Percentiles rank a stretch among this genome's conserved stretches.
phyloP scores from a whole-genome alignment of 345 rosid species.

The Passiflora organensis region DNA sequence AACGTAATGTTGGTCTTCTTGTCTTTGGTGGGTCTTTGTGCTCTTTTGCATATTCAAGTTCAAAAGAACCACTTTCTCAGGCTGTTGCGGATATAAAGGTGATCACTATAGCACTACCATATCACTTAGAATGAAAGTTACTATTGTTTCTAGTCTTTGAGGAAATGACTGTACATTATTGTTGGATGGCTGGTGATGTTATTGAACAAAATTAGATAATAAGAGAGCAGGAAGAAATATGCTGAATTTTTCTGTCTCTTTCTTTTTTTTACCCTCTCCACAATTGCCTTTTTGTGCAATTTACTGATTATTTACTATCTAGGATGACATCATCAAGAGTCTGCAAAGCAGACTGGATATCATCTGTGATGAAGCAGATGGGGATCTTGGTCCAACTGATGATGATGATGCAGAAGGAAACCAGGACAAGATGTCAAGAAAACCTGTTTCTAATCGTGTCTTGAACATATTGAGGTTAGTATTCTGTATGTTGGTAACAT shows the following conservation, averaged over 20 bases:
- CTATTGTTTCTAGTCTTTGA: not conserved
- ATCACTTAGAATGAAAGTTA: slow-evolving; percentile 1
- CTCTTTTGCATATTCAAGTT: slow-evolving; percentile 62
- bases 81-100: slow-evolving; percentile 87
- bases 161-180: not conserved
- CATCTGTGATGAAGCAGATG: slow-evolving; percentile 73
- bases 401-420: slow-evolving; percentile 28
- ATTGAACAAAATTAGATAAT: no score
- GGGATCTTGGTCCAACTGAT: slow-evolving; percentile 26
- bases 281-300: not conserved
- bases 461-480: slow-evolving; percentile 53
- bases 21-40: slow-evolving; percentile 56
- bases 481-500: slow-evolving; percentile 1
- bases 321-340: slow-evolving; percentile 83
- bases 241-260: not conserved
- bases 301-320: slow-evolving; percentile 10
- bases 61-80: slow-evolving; percentile 73
- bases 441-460: slow-evolving; percentile 37
- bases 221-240: not conserved
- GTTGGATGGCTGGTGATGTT: no score
- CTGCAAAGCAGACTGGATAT: slow-evolving; percentile 83
- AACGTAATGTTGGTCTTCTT: slow-evolving; percentile 56
- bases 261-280: not conserved
- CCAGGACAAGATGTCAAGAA: slow-evolving; percentile 20
- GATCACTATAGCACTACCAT: slow-evolving; percentile 1